Evolutionary conservation across 2,329 filamentous ascomycete genomes (phyloP), one percentile per base, ranked within the genome.

Genomic region (Hypoxylon sp.): DNA sequence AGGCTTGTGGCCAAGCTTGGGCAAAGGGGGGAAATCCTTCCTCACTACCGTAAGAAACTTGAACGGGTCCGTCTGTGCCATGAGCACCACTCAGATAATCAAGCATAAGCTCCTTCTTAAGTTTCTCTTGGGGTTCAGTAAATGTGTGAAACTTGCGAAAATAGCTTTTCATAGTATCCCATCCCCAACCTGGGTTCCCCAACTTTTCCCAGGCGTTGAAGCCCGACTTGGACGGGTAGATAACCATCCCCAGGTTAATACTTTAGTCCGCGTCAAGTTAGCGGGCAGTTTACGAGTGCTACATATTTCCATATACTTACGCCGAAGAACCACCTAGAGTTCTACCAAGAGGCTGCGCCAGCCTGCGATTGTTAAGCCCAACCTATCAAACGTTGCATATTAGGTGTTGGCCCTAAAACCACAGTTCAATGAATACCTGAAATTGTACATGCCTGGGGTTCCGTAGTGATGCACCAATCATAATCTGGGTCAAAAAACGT

Each of bases 121-220:
- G 61, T 39, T 63, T 66, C 2, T 54, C 31, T 29, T 63, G 61
- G 10, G 69, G 69, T 5, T 61, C 50, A 1, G 57, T 68, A 39
- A 68, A 61, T 5, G 64, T 71, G 51, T 69, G 57, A 37, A 63
- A 67, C 48, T 78, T 80, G 51, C 71, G 73, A 42, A 78, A 78
- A 55, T 79, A 80, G 5, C 73, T 71, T 9, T 77, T 48, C 17
- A 81, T 69, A 4, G 59, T 75, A 13, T 78, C 71, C 77, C 80
- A 83, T 1, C 77, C 76, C 81, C 81, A 83, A 0, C 80, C 79
- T 0, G 76, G 69, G 35, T 82, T 83, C 0, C 80, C 81, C 0
- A 82, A 66, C 0, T 74, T 74, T 24, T 78, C 78, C 81, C 81
- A 83, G 1, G 77, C 72, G 52, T 82, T 74, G 39, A 76, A 77